phyloP scores from a whole-genome alignment of 495 filamentous ascomycete genomes.

The Opeltia flavorubescens region DNA sequence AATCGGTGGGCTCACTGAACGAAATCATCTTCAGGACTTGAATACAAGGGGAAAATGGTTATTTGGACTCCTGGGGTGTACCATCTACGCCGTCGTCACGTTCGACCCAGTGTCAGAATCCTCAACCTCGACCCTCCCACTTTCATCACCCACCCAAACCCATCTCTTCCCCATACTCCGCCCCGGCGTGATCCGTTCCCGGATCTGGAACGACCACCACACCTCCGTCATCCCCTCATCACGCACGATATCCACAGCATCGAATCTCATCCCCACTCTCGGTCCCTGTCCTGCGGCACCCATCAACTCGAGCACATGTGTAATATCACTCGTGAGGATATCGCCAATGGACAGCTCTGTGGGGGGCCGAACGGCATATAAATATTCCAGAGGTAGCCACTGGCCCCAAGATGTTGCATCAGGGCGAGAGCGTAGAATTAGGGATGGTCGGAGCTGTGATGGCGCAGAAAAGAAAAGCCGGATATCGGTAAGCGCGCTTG shows the following conservation, averaged over 20 bases:
- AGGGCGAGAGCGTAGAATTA: not conserved
- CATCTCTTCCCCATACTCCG: not conserved
- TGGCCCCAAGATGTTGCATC: not conserved
- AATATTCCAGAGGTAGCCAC: not conserved
- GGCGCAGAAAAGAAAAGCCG: not conserved
- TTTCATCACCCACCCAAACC: conserved; percentile 1
- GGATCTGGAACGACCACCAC: conserved; percentile 3
- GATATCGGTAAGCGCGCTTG: not conserved
- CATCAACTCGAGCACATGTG: not conserved
- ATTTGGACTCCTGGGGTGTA: too few species aligned
- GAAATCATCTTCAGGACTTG: too few species aligned
- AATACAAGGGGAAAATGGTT: too few species aligned
- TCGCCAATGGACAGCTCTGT: not conserved
- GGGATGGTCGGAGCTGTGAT: too few species aligned
- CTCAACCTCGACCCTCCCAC: not conserved
- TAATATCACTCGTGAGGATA: not conserved
- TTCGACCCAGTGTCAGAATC: too few species aligned
- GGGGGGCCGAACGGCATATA: not conserved
- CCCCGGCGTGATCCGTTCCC: too few species aligned
- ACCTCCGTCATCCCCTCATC: not conserved
- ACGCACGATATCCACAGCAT: not conserved
- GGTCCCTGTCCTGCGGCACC: not conserved
- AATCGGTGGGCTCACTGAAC: too few species aligned
- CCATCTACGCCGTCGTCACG: too few species aligned
- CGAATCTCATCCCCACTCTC: not conserved